These are phyloP conservation scores for Oryza meridionalis DNA, from an alignment of 176 grass and related monocot species.

Conservation along the genomic window DNA sequence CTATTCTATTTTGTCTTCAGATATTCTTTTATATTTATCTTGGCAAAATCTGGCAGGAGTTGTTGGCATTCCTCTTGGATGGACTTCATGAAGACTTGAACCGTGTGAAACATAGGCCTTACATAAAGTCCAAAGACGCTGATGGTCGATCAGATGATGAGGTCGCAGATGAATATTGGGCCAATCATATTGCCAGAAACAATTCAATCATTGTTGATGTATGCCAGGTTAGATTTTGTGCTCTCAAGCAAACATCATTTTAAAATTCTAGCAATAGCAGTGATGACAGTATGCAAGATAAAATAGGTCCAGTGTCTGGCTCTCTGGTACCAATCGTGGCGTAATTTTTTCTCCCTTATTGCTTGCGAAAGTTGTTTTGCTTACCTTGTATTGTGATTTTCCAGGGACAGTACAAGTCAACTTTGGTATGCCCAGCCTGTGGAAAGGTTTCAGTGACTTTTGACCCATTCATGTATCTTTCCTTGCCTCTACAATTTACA, in stretches of 20 bases:
- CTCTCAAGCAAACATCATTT: not conserved
- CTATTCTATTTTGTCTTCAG: slow-evolving; percentile 7
- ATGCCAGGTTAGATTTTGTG: slow-evolving; percentile 71
- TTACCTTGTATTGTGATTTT: slow-evolving; percentile 34
- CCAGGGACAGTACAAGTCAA: slow-evolving; percentile 98
- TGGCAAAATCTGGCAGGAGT: slow-evolving; percentile 57
- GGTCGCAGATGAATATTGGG: slow-evolving; percentile 95
- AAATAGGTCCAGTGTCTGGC: not conserved
- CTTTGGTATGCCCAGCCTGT: slow-evolving; percentile 94
- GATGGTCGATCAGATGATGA: slow-evolving; percentile 98
- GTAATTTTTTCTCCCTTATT: slow-evolving; percentile 33
- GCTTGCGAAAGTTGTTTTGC: slow-evolving; percentile 16
- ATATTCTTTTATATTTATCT: slow-evolving; percentile 34
- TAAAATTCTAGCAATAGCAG: slow-evolving; percentile 18
- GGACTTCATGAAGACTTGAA: slow-evolving; percentile 99
- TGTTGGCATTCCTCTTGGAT: slow-evolving; percentile 96
- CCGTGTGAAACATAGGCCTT: slow-evolving; percentile 94
- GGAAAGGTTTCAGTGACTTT: slow-evolving; percentile 98
- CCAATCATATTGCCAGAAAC: slow-evolving; percentile 97
- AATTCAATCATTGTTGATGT: slow-evolving; percentile 99
- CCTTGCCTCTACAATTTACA: slow-evolving; percentile 90
- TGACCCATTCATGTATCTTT: slow-evolving; percentile 99
- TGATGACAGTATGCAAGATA: not conserved
- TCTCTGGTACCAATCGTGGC: not conserved
- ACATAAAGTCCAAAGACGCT: slow-evolving; percentile 84